Percentiles rank a stretch among this genome's conserved stretches.
Evolutionary conservation across 768 basidiomycete genomes (phyloP).

Genomic region (Infundibulicybe gibba): DNA sequence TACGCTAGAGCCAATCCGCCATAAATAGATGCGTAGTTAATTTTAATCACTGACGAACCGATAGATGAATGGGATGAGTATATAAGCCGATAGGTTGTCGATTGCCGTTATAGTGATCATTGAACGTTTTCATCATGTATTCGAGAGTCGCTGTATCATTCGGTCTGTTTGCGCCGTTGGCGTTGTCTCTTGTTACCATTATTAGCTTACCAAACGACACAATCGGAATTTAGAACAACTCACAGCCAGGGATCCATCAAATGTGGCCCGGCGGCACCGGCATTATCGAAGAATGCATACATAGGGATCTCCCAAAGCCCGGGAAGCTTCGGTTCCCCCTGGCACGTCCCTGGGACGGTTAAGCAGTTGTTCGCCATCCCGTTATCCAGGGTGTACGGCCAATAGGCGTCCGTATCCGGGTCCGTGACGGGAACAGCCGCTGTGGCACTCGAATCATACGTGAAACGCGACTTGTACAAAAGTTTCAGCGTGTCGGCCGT

Average conservation of each 20-base stretch:
- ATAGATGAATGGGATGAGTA: constrained; percentile 77
- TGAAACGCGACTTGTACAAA: constrained; percentile 54
- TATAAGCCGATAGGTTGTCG: constrained; percentile 80
- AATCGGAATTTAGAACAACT: constrained; percentile 18
- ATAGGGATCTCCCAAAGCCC: constrained; percentile 87
- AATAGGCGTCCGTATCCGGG: constrained; percentile 66
- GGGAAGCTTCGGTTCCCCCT: constrained; percentile 67
- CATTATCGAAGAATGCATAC: constrained; percentile 71
- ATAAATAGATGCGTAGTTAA: neutral
- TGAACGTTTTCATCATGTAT: constrained; percentile 76
- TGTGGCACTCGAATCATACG: constrained; percentile 66
- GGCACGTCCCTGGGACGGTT: constrained; percentile 48
- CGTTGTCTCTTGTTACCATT: constrained; percentile 36
- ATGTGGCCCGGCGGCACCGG: constrained; percentile 53
- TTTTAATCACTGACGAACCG: constrained; percentile 31
- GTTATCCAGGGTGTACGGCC: constrained; percentile 81
- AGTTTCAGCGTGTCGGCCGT: constrained; percentile 55
- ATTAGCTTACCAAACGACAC: neutral
- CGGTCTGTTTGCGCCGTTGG: constrained; percentile 44
- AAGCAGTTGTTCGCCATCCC: constrained; percentile 80
- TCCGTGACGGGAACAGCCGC: constrained; percentile 66
- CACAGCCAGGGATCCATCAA: constrained; percentile 85
- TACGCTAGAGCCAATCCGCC: constrained; percentile 24
- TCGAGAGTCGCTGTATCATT: constrained; percentile 63
- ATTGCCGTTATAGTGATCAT: constrained; percentile 68